Evolutionary conservation across 331 rosid genomes (phyloP).

Genomic region (Quercus tomentella): DNA sequence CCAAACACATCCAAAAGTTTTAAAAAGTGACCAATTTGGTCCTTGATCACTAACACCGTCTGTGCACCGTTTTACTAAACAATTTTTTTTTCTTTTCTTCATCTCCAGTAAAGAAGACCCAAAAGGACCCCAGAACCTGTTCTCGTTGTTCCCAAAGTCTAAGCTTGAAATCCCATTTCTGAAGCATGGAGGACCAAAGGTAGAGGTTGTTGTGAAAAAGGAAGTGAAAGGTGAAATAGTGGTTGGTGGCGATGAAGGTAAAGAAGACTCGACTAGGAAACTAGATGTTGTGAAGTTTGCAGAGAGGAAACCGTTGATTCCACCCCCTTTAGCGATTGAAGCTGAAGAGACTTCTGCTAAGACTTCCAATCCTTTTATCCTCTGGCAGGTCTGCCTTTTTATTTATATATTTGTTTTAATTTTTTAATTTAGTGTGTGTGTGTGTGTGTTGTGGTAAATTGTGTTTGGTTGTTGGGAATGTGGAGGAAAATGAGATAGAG

Average conservation of each 20-base stretch:
- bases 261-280: conserved; percentile 2
- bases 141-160: conserved; percentile 51
- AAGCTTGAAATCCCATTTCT: conserved; percentile 55
- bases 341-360: conserved; percentile 38
- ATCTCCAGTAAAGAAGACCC: conserved; percentile 17
- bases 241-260: conserved; percentile 7
- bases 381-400: conserved; percentile 59
- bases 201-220: conserved; percentile 1
- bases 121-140: conserved; percentile 19
- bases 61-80: no score
- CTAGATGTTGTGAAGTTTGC: conserved; percentile 54
- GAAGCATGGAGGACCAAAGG: conserved; percentile 21
- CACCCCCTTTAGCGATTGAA: conserved; percentile 52
- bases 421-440: neutral
- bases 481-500: neutral
- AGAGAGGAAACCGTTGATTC: conserved; percentile 32
- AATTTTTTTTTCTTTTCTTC: no score
- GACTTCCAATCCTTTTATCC: conserved; percentile 63
- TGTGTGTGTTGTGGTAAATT: neutral
- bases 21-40: no score
- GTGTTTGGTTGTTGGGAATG: neutral
- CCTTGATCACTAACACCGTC: no score
- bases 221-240: conserved; percentile 4
- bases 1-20: no score
- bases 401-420: neutral